Base-by-base conservation (phyloP, 768 basidiomycete genomes). In the Boletus pseudo-olivaceus region DNA sequence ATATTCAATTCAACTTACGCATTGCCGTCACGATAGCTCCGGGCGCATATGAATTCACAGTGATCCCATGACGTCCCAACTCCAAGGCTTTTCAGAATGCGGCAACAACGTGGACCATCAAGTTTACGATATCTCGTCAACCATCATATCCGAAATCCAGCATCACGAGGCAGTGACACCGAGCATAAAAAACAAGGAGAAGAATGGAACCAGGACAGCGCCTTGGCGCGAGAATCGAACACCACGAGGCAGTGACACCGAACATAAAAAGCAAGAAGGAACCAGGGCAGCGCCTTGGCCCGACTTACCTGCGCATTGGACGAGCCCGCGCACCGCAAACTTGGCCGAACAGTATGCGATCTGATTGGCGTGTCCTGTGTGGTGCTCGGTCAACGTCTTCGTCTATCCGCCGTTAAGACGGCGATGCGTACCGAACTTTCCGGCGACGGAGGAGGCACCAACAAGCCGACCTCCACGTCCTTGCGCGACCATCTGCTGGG, bases 31-130 rank as follows among this genome's bases (percentile, higher is more conserved):
- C 46, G 14, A 73, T 65, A 33, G 54, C 49, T 11, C 59, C 61
- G 17, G 70, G 70, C 29, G 72, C 62, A 60, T 59, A 72, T 50
- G 70, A 58, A 60, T 68, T 63, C 17, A 62, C 67, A 5, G 60
- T 67, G 52, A 70, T 69, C 6, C 49, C 53, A 52, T 67, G 45
- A 23, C 56, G 41, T 30, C 57, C 63, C 30, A 65, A 61, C 58
- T 73, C 71, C n/a, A 62, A 23, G 0, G 63, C 69, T 69, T 17
- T 37, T n/a, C n/a, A 12, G 3, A 49, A 37, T 1, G 46, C 15
- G 55, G 58, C 29, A 6, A 39, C 37, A 56, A 51, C 27, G 62
- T 53, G 62, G 63, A 29, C 42, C 14, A 43, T 15, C 6, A 15
- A 2, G 4, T 20, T 15, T 46, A 33, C 38, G 35, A 32, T 10